Evolutionary conservation across 805 yeast genomes (phyloP).

Genomic region (Kuraishia capsulata): DNA sequence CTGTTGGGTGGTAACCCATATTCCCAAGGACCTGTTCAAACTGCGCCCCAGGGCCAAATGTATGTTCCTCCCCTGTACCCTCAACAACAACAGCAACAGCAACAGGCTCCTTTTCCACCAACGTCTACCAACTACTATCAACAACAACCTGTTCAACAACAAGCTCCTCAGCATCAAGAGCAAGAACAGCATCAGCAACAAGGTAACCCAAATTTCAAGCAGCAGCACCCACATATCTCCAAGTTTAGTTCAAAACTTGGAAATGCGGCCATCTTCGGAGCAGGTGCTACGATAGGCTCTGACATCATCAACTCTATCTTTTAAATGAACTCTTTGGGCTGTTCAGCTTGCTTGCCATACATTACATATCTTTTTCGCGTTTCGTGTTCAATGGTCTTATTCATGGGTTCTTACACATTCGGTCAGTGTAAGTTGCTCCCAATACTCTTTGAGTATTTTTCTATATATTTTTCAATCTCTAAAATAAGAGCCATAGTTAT

Average conservation of each 20-base stretch:
- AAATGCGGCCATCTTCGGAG: conserved; percentile 94
- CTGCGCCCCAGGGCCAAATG: conserved; percentile 13
- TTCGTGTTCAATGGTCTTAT: no score
- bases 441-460: not conserved
- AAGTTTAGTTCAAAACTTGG: conserved; percentile 77
- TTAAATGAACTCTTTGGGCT: conserved; percentile 24
- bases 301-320: conserved; percentile 75
- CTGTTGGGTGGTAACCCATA: conserved; percentile 10
- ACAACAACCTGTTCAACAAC: conserved; percentile 10
- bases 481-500: conserved; percentile 35
- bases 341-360: not conserved
- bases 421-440: no score
- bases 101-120: conserved; percentile 1
- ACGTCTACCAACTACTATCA: conserved; percentile 10
- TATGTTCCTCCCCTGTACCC: conserved; percentile 13
- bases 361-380: no score
- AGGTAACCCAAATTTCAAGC: conserved; percentile 29
- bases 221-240: conserved; percentile 8
- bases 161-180: conserved; percentile 4
- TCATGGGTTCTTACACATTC: no score
- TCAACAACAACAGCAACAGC: conserved; percentile 6
- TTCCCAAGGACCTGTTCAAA: conserved; percentile 5
- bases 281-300: conserved; percentile 92
- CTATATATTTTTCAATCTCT: conserved; percentile 14
- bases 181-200: conserved; percentile 23